phyloP scores from a whole-genome alignment of 495 filamentous ascomycete species.

The Talaromyces stipitatus region DNA sequence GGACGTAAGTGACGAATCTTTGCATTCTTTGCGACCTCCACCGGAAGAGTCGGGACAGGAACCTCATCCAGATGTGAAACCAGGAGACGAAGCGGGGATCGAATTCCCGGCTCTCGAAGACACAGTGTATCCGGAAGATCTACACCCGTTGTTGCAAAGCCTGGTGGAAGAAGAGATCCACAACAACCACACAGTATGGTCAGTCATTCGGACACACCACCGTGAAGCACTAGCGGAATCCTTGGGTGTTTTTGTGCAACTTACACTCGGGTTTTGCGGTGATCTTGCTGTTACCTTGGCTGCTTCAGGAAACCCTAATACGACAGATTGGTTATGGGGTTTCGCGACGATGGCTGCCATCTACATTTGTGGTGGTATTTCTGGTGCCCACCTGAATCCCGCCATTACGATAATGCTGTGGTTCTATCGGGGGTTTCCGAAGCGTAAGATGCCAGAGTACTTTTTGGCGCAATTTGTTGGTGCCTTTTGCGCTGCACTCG shows the following conservation, averaged over 20 bases:
- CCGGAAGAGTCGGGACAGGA: constrained; percentile 12
- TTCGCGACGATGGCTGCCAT: constrained; percentile 51
- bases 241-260: constrained; percentile 35
- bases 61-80: neutral
- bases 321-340: constrained; percentile 47
- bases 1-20: constrained; percentile 12
- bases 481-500: constrained; percentile 32
- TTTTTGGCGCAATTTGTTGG: constrained; percentile 42
- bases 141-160: constrained; percentile 32
- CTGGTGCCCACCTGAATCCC: constrained; percentile 48
- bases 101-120: constrained; percentile 18
- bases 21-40: constrained; percentile 11
- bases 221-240: constrained; percentile 44
- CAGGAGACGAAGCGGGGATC: constrained; percentile 8
- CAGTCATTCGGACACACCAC: constrained; percentile 42
- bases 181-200: constrained; percentile 47
- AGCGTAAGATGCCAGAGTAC: constrained; percentile 37
- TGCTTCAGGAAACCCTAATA: constrained; percentile 34
- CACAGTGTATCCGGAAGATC: constrained; percentile 24
- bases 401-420: constrained; percentile 40
- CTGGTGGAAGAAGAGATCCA: constrained; percentile 37
- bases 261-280: constrained; percentile 39
- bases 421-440: constrained; percentile 46
- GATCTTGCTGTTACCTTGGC: constrained; percentile 42
- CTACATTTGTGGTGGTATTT: constrained; percentile 49